Evolutionary conservation across 2,329 filamentous ascomycete genomes (phyloP).

Genomic region (Monosporascus sp.): DNA sequence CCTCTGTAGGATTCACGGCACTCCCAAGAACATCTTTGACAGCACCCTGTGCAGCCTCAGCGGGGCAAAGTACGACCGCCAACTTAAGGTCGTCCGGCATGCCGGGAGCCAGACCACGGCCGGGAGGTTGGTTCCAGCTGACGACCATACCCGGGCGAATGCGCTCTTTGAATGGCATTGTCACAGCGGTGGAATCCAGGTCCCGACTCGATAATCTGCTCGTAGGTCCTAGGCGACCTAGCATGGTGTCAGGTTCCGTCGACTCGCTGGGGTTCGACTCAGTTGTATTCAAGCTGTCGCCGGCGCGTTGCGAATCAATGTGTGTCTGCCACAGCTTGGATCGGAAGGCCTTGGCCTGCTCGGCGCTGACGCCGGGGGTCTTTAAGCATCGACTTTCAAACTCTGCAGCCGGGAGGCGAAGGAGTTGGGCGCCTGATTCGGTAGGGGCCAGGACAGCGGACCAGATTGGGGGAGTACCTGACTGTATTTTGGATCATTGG

Average conservation of each 20-base stretch:
- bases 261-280: background rate
- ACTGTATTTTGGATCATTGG: too few relatives aligned
- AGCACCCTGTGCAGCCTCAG: background rate
- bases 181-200: slow-evolving; percentile 13
- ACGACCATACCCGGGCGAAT: slow-evolving; percentile 38
- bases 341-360: slow-evolving; percentile 37
- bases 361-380: slow-evolving; percentile 26
- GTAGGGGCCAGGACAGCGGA: slow-evolving; percentile 29
- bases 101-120: background rate
- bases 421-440: slow-evolving; percentile 37
- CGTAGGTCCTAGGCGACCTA: background rate
- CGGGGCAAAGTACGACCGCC: slow-evolving; percentile 28
- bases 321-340: slow-evolving; percentile 38
- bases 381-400: slow-evolving; percentile 36
- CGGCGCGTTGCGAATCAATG: slow-evolving; percentile 21
- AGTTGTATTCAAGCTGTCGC: too few relatives aligned
- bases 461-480: too few relatives aligned
- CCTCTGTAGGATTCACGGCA: slow-evolving; percentile 3
- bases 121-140: slow-evolving; percentile 21
- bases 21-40: background rate
- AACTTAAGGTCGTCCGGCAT: slow-evolving; percentile 18
- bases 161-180: slow-evolving; percentile 32
- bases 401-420: slow-evolving; percentile 33
- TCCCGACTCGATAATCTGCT: slow-evolving; percentile 25
- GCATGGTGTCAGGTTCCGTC: background rate